Base-by-base conservation (phyloP, 768 basidiomycete species). In the Leccinum variicolor region DNA sequence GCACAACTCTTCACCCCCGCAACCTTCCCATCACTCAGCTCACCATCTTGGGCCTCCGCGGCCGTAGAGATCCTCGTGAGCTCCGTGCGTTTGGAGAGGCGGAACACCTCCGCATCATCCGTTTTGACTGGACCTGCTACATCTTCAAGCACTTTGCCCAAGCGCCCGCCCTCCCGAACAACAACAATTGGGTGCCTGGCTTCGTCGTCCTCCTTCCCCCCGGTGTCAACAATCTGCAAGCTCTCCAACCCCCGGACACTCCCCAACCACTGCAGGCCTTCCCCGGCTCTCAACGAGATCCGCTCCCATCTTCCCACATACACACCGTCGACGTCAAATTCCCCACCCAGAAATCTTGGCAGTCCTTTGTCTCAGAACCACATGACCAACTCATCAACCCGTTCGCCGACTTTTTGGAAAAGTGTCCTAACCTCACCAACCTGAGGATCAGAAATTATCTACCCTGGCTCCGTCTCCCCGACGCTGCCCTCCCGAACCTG, bases 1-100 rank as follows among this genome's bases (percentile, higher is more conserved):
- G 70, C 50, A 56, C 59, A 6, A 10, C 11, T 13, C 49, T 60
- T 1, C 66, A 69, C 6, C 77, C 77, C 6, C 62, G 69, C n/a
- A 62, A 65, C 19, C 73, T 80, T 15, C 77, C 78, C 11, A 75
- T 81, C 57, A 78, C 73, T 1, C 71, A 77, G 19, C 75, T 81
- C 28, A 75, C 74, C 17, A 64, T 81, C 52, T 45, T 74, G 52
- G 74, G 73, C 54, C 61, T 76, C 10, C 74, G 73, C 52, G 72
- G 72, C 36, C 61, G 62, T 34, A 55, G 63, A 51, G 69, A 66
- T 14, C 54, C 58, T 10, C 64, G 64, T 5, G 68, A 66, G 26
- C 55, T 71, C 2, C 69, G 69, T 11, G 69, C 68, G 4, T 74
- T 80, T 39, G 75, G 71, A 21, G 70, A 72, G 33, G 77, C 72